A percentile compares a stretch with the other conserved stretches of the same genome.
phyloP scores from a whole-genome alignment of 1,284 basidiomycete species.

The Malassezia equina region DNA sequence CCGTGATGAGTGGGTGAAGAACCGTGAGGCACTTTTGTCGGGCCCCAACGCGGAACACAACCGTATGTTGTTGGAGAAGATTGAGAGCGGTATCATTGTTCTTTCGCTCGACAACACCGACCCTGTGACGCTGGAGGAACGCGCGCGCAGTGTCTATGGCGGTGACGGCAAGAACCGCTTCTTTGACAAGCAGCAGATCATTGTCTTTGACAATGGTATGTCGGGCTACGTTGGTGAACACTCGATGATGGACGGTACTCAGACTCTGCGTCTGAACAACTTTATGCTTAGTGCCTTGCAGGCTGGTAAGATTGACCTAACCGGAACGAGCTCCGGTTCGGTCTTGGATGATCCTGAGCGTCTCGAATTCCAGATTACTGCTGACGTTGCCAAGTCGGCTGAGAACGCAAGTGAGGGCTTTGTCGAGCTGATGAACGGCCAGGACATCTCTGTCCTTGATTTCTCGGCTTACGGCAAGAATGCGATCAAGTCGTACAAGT shows the following conservation, averaged over 20 bases:
- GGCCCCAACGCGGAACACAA: slow-evolving; percentile 57
- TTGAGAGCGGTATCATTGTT: slow-evolving; percentile 81
- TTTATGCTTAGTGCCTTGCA: slow-evolving; percentile 73
- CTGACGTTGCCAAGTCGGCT: slow-evolving; percentile 53
- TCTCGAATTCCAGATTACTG: slow-evolving; percentile 64
- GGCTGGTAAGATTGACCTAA: slow-evolving; percentile 63
- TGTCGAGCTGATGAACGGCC: slow-evolving; percentile 63
- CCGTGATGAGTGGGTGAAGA: slow-evolving; percentile 80
- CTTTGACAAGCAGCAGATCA: slow-evolving; percentile 90
- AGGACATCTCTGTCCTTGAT: slow-evolving; percentile 73
- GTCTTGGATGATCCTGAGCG: slow-evolving; percentile 59
- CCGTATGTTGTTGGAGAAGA: slow-evolving; percentile 61
- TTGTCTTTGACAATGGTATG: slow-evolving; percentile 65
- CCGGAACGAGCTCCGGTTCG: slow-evolving; percentile 50
- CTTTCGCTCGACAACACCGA: slow-evolving; percentile 72
- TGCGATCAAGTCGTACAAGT: slow-evolving; percentile 75
- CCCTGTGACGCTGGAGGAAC: slow-evolving; percentile 68
- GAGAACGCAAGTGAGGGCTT: slow-evolving; percentile 60
- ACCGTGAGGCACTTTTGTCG: slow-evolving; percentile 51
- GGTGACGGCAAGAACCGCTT: slow-evolving; percentile 76
- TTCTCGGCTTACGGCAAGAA: slow-evolving; percentile 87
- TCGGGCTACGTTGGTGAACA: slow-evolving; percentile 93
- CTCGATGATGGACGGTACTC: slow-evolving; percentile 91
- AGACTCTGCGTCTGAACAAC: slow-evolving; percentile 88
- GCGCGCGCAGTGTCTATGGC: slow-evolving; percentile 69